A percentile compares a stretch with the other conserved stretches of the same genome.
phyloP scores from a whole-genome alignment of 306 rosid species.

The Macrotyloma uniflorum region DNA sequence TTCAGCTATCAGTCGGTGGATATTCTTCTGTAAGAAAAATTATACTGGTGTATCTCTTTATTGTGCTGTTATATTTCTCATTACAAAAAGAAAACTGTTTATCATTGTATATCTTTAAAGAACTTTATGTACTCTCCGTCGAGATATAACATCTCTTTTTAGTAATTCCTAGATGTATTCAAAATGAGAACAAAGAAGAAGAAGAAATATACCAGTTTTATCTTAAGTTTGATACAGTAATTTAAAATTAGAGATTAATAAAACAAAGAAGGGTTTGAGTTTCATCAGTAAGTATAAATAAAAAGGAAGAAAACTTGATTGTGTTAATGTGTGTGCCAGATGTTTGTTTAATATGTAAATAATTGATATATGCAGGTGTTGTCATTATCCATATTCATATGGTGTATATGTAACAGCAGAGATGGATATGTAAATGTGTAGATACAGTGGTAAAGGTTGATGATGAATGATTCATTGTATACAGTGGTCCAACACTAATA shows the following conservation, averaged over 20 bases:
- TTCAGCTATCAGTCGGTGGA: too few species aligned
- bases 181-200: too few species aligned
- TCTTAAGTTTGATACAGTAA: neutral
- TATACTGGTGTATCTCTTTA: neutral
- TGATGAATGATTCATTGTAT: slow-evolving; percentile 28
- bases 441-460: neutral
- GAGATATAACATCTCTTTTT: neutral
- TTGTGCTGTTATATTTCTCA: neutral
- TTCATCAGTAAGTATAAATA: too few species aligned
- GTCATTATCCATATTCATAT: slow-evolving; percentile 11
- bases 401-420: slow-evolving; percentile 10
- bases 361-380: neutral
- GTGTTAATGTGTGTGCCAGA: neutral
- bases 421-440: neutral
- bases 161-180: too few species aligned
- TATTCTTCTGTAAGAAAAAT: too few species aligned
- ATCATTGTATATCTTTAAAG: too few species aligned
- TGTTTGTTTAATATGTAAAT: neutral
- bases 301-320: too few species aligned
- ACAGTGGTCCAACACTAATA: slow-evolving; percentile 56
- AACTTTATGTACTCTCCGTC: too few species aligned
- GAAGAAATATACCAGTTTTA: neutral
- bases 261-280: too few species aligned
- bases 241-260: neutral
- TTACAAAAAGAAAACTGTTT: neutral